Evolutionary conservation across 2,329 filamentous ascomycete species (phyloP).

Genomic region (Trichoderma aggressivum): DNA sequence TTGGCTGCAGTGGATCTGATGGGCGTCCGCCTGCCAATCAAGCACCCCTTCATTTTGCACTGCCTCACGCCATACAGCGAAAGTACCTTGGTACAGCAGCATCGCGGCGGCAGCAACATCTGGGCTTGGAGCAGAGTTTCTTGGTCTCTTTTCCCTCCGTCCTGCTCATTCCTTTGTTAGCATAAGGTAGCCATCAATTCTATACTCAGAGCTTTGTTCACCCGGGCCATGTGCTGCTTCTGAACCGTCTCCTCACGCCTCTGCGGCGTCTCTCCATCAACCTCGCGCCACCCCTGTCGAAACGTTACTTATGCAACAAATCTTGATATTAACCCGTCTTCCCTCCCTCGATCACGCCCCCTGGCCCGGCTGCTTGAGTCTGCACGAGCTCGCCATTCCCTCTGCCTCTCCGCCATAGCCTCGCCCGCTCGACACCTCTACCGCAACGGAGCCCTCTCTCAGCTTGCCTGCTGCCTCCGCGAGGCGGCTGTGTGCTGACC

Average conservation of each 20-base stretch:
- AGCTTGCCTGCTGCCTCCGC: slow-evolving; percentile 17
- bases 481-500: slow-evolving; percentile 23
- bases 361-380: neutral
- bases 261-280: neutral
- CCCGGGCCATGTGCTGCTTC: slow-evolving; percentile 5
- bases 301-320: neutral
- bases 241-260: neutral
- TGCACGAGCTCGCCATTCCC: neutral
- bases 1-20: slow-evolving; percentile 5
- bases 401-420: slow-evolving; percentile 4
- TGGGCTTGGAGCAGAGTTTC: neutral
- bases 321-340: slow-evolving; percentile 3
- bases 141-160: neutral
- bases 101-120: neutral
- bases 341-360: slow-evolving; percentile 6
- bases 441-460: slow-evolving; percentile 17
- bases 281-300: neutral
- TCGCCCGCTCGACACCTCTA: slow-evolving; percentile 1
- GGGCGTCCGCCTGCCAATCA: slow-evolving; percentile 6
- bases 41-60: slow-evolving; percentile 10
- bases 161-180: neutral
- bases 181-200: neutral
- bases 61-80: slow-evolving; percentile 1
- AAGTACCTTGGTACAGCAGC: neutral
- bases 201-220: neutral